Base-by-base conservation (phyloP, 805 yeast species). In the Suhomyces kilbournensis region DNA sequence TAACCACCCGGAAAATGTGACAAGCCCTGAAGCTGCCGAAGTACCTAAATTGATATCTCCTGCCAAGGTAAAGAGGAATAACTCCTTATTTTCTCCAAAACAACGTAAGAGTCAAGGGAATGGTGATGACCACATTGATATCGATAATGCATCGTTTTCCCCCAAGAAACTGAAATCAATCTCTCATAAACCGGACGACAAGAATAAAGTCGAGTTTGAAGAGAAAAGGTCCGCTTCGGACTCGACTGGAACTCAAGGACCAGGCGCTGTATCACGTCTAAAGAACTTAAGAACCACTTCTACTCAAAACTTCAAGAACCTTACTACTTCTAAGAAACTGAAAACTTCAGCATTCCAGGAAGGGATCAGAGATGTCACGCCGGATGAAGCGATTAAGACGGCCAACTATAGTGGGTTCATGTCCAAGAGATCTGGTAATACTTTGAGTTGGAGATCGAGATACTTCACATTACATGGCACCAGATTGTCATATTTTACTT, bases 321-420 rank as follows among this genome's bases (percentile, higher is more conserved):
- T 80, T 34, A 74, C 78, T 1, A 72, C 79, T 2, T 61, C 67
- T 46, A 78, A 76, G 55, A 88, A 88, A 62, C 80, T 78, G 68
- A 82, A 83, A 52, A 88, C 96, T 0, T 82, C 89, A 0, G 94
- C 94, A 0, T 88, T 88, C 65, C 83, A 82, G 63, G 99, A 94
- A 70, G 99, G 99, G 6, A 88, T 94, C 43, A 78, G 90, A 59
- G 76, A 71, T 17, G 78, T 89, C 14, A 78, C 87, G 0, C 96
- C 97, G 0, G 83, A 81, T 55, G 88, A 89, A 44, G 86, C 98
- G 0, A 81, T 88, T 46, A 82, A 82, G 59, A 74, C 86, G 6
- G 90, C 97, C 0, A 87, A 79, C 50, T 83, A 77, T 60, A 84
- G 90, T 47, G 99, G 99, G 2, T 94, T 97, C 97, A 90, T 94